Base-by-base conservation (phyloP, 2,329 filamentous ascomycete genomes). In the Alternaria burnsii region DNA sequence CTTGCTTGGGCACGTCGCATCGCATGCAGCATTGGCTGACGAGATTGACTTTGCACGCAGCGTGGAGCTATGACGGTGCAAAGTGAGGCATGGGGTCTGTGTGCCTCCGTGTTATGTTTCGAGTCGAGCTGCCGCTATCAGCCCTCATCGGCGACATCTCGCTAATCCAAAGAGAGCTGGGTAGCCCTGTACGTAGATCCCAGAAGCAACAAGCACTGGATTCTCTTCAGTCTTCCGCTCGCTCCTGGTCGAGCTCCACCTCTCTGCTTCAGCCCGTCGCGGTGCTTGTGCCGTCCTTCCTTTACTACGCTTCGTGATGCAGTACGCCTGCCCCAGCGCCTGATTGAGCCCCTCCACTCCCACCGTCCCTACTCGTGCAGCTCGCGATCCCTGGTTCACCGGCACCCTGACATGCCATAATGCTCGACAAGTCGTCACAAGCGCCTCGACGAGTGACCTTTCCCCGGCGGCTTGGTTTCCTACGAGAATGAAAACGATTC, bases 401-500 rank as follows among this genome's bases (percentile, higher is more conserved):
- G 51, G 65, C 67, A 61, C 68, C 67, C 68, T 66, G 71, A 71
- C 63, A 76, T 75, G 76, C 74, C 77, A 79, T 76, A 76, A 80
- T 80, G 78, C 77, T 68, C 75, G 71, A 72, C 72, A 72, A 69
- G 69, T 71, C 65, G 68, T 72, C 73, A 72, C 75, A 68, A 73
- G 71, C 69, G 70, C 70, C 69, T 72, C 70, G 73, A 74, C 74
- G 74, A 78, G 72, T 71, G 75, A 76, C 69, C 73, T 71, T 67
- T 73, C 67, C 70, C 74, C 68, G 73, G 73, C 73, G 74, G 71
- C 73, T 67, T 71, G 68, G 67, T 70, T 68, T 71, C 66, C 72
- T 73, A 75, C 62, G 76, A 81, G 78, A 74, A 81, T 81, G 79
- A 81, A 80, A 79, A 81, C 79, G 62, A 77, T 80, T 76, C 78